A percentile compares a stretch with the other conserved stretches of the same genome.
Evolutionary conservation across 2,329 filamentous ascomycete genomes (phyloP).

Genomic region (Pseudogymnoascus verrucosus): DNA sequence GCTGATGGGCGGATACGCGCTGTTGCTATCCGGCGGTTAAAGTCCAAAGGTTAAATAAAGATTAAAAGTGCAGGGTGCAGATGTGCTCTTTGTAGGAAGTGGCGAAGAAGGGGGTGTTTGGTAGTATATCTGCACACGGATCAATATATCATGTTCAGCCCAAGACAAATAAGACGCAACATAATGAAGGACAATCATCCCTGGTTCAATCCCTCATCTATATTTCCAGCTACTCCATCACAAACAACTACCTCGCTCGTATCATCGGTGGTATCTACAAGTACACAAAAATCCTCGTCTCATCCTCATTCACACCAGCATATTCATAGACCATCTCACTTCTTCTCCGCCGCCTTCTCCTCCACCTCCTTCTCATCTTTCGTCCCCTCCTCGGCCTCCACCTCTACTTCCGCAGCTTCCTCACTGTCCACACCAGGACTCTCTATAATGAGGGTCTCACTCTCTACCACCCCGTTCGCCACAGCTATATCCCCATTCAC

Average conservation of each 20-base stretch:
- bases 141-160: background rate
- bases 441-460: background rate
- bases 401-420: slow-evolving; percentile 14
- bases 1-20: too few relatives aligned
- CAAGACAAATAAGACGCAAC: background rate
- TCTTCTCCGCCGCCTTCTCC: background rate
- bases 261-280: slow-evolving; percentile 7
- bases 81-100: background rate
- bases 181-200: background rate
- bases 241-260: background rate
- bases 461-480: slow-evolving; percentile 9
- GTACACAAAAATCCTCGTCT: background rate
- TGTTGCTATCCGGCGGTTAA: too few relatives aligned
- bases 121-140: background rate
- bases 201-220: background rate
- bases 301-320: background rate
- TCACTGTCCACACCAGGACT: slow-evolving; percentile 15
- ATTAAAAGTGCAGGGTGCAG: too few relatives aligned
- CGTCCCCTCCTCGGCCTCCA: slow-evolving; percentile 4
- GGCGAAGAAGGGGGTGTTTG: background rate
- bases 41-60: too few relatives aligned
- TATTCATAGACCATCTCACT: slow-evolving; percentile 10
- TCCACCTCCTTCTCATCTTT: slow-evolving; percentile 8
- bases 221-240: slow-evolving; percentile 4
- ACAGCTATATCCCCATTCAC: slow-evolving; percentile 1